Conservation (phyloP, 495 filamentous ascomycete genomes). For the Hyaloscypha variabilis region DNA sequence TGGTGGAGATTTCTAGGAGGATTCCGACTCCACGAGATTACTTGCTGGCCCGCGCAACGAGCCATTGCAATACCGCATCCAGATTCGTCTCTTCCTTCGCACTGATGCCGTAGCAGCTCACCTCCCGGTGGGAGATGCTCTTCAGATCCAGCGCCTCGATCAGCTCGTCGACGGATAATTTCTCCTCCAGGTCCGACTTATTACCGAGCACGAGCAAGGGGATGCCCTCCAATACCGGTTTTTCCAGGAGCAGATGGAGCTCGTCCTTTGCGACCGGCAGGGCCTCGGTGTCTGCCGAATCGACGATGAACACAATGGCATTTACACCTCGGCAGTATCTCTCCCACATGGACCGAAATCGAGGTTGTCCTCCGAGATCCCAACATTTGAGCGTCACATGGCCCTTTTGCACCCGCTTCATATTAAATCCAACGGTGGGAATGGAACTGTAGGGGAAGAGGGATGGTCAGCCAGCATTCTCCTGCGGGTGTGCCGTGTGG, state of each 20-base stretch:
- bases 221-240: constrained; percentile 84
- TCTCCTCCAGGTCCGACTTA: constrained; percentile 89
- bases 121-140: constrained; percentile 86
- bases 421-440: constrained; percentile 98
- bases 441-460: constrained; percentile 72
- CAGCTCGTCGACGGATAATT: constrained; percentile 88
- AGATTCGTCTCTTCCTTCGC: constrained; percentile 98
- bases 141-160: constrained; percentile 93
- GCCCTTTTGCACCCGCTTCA: constrained; percentile 96
- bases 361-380: constrained; percentile 96
- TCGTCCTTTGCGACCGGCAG: constrained; percentile 90
- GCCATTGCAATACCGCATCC: constrained; percentile 94
- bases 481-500: constrained; percentile 1
- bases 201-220: constrained; percentile 96
- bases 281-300: constrained; percentile 80
- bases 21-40: constrained; percentile 28
- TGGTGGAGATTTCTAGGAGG: constrained; percentile 2
- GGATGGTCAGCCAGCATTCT: constrained; percentile 18
- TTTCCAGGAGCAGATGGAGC: constrained; percentile 84
- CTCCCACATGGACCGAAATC: constrained; percentile 99
- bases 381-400: constrained; percentile 99
- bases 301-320: constrained; percentile 97
- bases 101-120: constrained; percentile 98
- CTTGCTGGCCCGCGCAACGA: constrained; percentile 83
- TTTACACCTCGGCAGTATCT: constrained; percentile 96